phyloP scores from a whole-genome alignment of 768 basidiomycete genomes.

The Lactarius hengduanensis region DNA sequence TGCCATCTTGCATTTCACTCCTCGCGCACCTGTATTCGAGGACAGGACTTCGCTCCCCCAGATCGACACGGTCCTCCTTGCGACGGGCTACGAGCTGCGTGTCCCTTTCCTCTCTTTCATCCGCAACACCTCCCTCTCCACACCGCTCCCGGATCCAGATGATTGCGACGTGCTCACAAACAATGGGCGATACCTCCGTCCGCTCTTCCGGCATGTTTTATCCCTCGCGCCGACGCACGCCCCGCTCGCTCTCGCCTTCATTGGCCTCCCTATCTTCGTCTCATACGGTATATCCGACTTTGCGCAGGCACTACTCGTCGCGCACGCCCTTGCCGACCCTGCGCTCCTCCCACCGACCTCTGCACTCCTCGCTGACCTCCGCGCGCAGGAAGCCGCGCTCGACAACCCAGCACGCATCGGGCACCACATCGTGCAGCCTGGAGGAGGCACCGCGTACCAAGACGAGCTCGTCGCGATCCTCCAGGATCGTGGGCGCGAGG shows the following conservation, averaged over 20 bases:
- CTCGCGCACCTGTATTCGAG: slow-evolving; percentile 43
- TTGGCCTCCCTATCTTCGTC: slow-evolving; percentile 50
- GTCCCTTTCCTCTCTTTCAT: slow-evolving; percentile 46
- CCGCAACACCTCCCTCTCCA: slow-evolving; percentile 28
- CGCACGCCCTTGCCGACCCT: slow-evolving; percentile 45
- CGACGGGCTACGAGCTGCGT: slow-evolving; percentile 55
- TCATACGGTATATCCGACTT: slow-evolving; percentile 49
- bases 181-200: slow-evolving; percentile 54
- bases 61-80: slow-evolving; percentile 41
- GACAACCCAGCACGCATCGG: slow-evolving; percentile 51
- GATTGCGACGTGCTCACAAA: slow-evolving; percentile 38
- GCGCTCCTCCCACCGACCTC: slow-evolving; percentile 43
- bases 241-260: slow-evolving; percentile 51
- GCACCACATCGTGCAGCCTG: slow-evolving; percentile 42
- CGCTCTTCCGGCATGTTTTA: slow-evolving; percentile 53
- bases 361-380: slow-evolving; percentile 35
- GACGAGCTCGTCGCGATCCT: slow-evolving; percentile 36
- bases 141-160: slow-evolving; percentile 15
- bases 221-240: slow-evolving; percentile 49
- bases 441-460: slow-evolving; percentile 41
- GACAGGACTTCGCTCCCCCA: neutral
- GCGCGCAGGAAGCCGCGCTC: slow-evolving; percentile 28
- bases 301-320: slow-evolving; percentile 50
- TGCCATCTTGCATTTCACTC: neutral
- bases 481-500: slow-evolving; percentile 27